Percentiles rank a stretch among this genome's conserved stretches.
Conservation (phyloP, 2,329 filamentous ascomycete species). For the Cadophora gregata region DNA sequence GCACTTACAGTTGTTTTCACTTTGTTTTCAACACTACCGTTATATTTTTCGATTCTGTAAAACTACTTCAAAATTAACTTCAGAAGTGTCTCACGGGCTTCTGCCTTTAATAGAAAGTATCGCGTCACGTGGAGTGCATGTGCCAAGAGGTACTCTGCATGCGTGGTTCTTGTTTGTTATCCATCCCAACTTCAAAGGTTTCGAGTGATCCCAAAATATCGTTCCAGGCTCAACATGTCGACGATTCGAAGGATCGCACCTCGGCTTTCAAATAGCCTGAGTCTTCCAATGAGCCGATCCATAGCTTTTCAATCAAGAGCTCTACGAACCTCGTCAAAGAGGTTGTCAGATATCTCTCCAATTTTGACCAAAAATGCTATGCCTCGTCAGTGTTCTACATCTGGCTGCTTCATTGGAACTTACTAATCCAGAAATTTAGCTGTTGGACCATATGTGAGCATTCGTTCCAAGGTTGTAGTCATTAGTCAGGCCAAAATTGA, state of each 20-base stretch:
- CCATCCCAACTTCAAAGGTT: background rate
- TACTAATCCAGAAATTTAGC: conserved; percentile 48
- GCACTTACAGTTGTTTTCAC: too few relatives aligned
- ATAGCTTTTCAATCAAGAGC: conserved; percentile 25
- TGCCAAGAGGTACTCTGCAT: background rate
- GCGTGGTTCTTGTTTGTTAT: background rate
- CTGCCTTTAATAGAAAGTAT: background rate
- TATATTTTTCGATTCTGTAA: too few relatives aligned
- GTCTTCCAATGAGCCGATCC: background rate
- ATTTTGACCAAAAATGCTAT: conserved; percentile 63
- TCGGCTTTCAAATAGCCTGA: conserved; percentile 4
- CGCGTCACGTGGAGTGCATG: background rate
- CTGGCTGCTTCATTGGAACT: background rate
- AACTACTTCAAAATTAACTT: background rate
- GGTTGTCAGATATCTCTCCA: conserved; percentile 53
- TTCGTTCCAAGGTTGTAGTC: too few relatives aligned
- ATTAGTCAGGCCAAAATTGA: conserved; percentile 27
- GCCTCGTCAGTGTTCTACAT: conserved; percentile 48
- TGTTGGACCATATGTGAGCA: conserved; percentile 65
- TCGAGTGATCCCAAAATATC: background rate
- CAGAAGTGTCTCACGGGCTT: background rate
- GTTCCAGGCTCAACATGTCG: background rate
- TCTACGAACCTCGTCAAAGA: conserved; percentile 43
- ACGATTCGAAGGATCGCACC: conserved; percentile 8
- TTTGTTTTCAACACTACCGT: too few relatives aligned